Evolutionary conservation across 2,329 filamentous ascomycete genomes (phyloP), one percentile per base, ranked within the genome.

Genomic region (Ilyonectria robusta): DNA sequence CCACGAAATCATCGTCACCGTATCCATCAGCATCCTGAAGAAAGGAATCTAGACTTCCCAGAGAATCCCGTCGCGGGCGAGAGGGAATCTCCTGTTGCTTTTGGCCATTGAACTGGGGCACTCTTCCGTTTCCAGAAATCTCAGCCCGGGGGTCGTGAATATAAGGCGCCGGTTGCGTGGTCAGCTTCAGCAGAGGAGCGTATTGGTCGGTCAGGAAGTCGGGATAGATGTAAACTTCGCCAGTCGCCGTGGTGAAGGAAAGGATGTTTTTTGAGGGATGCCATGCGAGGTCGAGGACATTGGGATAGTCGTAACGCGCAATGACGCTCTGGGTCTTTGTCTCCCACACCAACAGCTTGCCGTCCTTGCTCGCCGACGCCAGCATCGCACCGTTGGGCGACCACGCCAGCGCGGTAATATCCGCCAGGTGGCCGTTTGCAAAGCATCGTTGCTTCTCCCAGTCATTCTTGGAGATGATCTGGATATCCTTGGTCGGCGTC

Each of bases 311-410:
- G 73, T 93, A 89, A 70, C 90, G 91, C 66, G 92, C 91, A 62
- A 98, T 82, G 37, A 97, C 87, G 57, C 89, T 93, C 80, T 98
- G 95, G 1, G 93, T 94, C 79, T 92, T 94, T 2, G 93, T 92
- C 76, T 98, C 94, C 96, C 97, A 99, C 3, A 99, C 84, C 29
- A 93, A 79, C 4, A 97, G 82, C 77, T 90, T 93, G 73, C 88
- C 87, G 75, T 93, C 91, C 72, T 89, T 89, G 69, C 84, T 89
- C 17, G 91, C 90, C 19, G 89, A 90, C 10, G 91, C 94, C 23
- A 99, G 85, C 75, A 99, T 85, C 1, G 95, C 93, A 44, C 96
- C 96, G 77, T 99, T 99, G 2, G 94, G 94, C 15, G 95, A 97
- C 96, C 96, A 99, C 40, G 93, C 91, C 40, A 97, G 82, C 2